Conservation (phyloP, 2,329 filamentous ascomycete species). For the Exophiala sideris region DNA sequence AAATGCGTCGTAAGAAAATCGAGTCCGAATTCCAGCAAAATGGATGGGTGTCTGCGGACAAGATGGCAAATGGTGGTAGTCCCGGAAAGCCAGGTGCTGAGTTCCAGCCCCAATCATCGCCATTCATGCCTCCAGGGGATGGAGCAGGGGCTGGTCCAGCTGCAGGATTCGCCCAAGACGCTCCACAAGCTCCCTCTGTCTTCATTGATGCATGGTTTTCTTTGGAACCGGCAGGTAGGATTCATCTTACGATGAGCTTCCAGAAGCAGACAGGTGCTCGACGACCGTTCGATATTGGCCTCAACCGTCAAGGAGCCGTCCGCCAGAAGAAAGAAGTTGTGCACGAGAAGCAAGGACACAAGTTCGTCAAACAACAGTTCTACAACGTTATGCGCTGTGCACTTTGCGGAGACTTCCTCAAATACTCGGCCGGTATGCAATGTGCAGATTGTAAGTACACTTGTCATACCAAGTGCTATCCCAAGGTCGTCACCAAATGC, state of each 20-base stretch:
- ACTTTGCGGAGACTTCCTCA: slow-evolving; percentile 95
- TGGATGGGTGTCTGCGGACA: slow-evolving; percentile 95
- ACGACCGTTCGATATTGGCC: slow-evolving; percentile 78
- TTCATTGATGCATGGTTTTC: slow-evolving; percentile 94
- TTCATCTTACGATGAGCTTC: slow-evolving; percentile 88
- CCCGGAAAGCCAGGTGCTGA: slow-evolving; percentile 52
- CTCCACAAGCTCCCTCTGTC: slow-evolving; percentile 30
- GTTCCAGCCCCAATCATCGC: slow-evolving; percentile 35
- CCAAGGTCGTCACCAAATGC: slow-evolving; percentile 96
- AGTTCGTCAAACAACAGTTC: slow-evolving; percentile 97
- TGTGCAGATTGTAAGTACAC: slow-evolving; percentile 99
- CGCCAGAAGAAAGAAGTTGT: slow-evolving; percentile 97
- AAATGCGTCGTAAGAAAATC: slow-evolving; percentile 95
- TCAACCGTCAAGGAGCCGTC: slow-evolving; percentile 92
- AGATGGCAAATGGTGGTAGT: slow-evolving; percentile 67
- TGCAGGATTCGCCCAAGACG: slow-evolving; percentile 31
- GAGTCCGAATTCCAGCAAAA: slow-evolving; percentile 92
- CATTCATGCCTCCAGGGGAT: slow-evolving; percentile 31
- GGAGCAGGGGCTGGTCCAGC: slow-evolving; percentile 38
- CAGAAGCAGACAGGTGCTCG: slow-evolving; percentile 83
- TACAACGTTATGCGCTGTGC: slow-evolving; percentile 99
- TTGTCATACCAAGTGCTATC: slow-evolving; percentile 96
- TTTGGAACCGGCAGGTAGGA: slow-evolving; percentile 86
- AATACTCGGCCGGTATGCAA: slow-evolving; percentile 98
- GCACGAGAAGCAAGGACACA: slow-evolving; percentile 98